Evolutionary conservation across 805 yeast genomes (phyloP).

Genomic region (Schwanniomyces polymorphus): DNA sequence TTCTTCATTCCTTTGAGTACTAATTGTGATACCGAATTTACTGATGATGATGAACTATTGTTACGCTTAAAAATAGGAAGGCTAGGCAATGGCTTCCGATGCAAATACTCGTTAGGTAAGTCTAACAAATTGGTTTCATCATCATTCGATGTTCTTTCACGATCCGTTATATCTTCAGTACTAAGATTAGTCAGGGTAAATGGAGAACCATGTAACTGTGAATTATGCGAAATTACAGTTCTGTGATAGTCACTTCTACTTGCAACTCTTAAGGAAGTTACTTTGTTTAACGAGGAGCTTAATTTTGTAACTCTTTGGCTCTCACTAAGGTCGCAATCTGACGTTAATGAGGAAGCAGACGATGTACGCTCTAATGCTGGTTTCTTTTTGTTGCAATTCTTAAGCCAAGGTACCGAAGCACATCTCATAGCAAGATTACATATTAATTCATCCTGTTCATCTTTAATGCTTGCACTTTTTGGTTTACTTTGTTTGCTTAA

Average conservation of each 20-base stretch:
- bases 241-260: constrained; percentile 34
- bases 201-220: background rate
- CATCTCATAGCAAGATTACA: constrained; percentile 35
- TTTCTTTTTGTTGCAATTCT: constrained; percentile 1
- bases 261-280: constrained; percentile 37
- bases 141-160: background rate
- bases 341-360: background rate
- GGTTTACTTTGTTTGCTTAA: constrained; percentile 4
- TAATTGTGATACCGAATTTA: constrained; percentile 17
- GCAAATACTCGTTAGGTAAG: constrained; percentile 31
- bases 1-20: constrained; percentile 30
- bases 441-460: constrained; percentile 19
- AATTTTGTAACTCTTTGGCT: constrained; percentile 1
- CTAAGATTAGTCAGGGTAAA: background rate
- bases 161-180: background rate
- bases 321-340: background rate
- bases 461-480: background rate
- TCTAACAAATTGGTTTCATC: constrained; percentile 22
- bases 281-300: constrained; percentile 24
- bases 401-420: constrained; percentile 34
- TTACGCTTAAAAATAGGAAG: constrained; percentile 8
- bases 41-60: constrained; percentile 14
- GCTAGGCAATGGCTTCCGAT: constrained; percentile 19
- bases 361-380: background rate
- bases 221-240: constrained; percentile 18